Base-by-base conservation (phyloP, 176 grass and related monocot genomes). In the Bonia amplexicaulis region DNA sequence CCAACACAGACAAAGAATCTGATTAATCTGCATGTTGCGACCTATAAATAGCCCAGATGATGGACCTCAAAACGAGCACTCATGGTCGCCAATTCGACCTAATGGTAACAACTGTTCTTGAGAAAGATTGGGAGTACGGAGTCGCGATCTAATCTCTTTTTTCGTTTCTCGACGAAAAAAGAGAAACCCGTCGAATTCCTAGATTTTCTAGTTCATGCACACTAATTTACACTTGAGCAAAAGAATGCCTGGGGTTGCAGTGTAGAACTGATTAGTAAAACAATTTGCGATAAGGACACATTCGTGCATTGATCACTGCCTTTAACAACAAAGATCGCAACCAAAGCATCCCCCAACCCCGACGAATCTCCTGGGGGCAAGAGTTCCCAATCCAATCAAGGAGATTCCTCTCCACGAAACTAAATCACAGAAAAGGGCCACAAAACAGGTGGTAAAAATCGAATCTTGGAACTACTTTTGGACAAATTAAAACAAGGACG, bases 381-480 rank as follows among this genome's bases (percentile, higher is more conserved):
- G 29, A 76, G 31, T 23, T 13, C 76, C 67, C 67, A 39, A 49
- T 70, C 40, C 39, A 80, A 63, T 46, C 25, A 78, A 59, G 68
- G 62, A 53, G 61, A 57, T 48, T 51, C 44, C 22, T 44, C 39
- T 6, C 4, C 69, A 71, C 10, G 17, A 76, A 53, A 19, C 9
- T 20, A 23, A 57, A 59, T 76, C 9, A 41, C 51, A 54, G 6
- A 35, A 58, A 23, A 16, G 19, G 19, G 19, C 19, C 33, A 37
- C 52, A 23, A n/a, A 76, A 71, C 68, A 76, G 73, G 31, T 5
- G 12, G 65, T 7, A 78, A 39, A 77, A 76, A 78, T n/a, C 15
- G 26, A 83, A 83, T 78, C 52, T 48, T 44, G 7, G 17, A 88
- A 20, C 37, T 60, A 71, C 17, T 76, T 55, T 47, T 59, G 49